A percentile compares a stretch with the other conserved stretches of the same genome.
phyloP scores from a whole-genome alignment of 306 rosid genomes.

The Psophocarpus tetragonolobus region DNA sequence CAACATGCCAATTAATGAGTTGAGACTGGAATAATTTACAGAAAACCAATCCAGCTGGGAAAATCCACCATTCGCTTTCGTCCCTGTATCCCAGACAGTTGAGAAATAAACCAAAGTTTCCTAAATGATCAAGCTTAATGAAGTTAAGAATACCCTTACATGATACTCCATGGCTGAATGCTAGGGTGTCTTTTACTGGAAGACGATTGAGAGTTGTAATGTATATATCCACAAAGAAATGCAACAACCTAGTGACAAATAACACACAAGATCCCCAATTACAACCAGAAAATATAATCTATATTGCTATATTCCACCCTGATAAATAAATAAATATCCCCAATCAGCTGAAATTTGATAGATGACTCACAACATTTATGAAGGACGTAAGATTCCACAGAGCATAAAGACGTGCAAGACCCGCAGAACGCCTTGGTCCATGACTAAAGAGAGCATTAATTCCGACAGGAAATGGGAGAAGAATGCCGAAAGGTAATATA shows the following conservation, averaged over 20 bases:
- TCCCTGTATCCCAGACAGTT: constrained; percentile 64
- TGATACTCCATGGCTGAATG: constrained; percentile 88
- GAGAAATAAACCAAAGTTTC: constrained; percentile 24
- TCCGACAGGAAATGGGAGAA: constrained; percentile 98
- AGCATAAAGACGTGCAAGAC: constrained; percentile 95
- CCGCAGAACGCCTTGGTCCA: constrained; percentile 96
- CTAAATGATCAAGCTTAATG: neutral
- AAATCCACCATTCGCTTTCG: constrained; percentile 98
- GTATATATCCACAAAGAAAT: constrained; percentile 88
- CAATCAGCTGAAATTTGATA: constrained; percentile 23
- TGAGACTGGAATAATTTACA: constrained; percentile 90
- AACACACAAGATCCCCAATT: constrained; percentile 3
- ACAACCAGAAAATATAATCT: neutral
- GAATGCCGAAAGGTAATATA: constrained; percentile 86
- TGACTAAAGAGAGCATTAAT: constrained; percentile 99
- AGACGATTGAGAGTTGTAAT: constrained; percentile 66
- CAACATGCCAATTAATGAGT: constrained; percentile 95
- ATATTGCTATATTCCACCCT: neutral
- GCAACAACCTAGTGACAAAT: constrained; percentile 72
- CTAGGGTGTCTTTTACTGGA: constrained; percentile 59
- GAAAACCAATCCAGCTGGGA: constrained; percentile 79
- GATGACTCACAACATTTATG: constrained; percentile 79
- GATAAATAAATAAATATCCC: neutral
- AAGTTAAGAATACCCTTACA: constrained; percentile 55
- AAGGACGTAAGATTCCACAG: constrained; percentile 90